phyloP scores from a whole-genome alignment of 139 green algal species.

The Chlamydomonas urium region DNA sequence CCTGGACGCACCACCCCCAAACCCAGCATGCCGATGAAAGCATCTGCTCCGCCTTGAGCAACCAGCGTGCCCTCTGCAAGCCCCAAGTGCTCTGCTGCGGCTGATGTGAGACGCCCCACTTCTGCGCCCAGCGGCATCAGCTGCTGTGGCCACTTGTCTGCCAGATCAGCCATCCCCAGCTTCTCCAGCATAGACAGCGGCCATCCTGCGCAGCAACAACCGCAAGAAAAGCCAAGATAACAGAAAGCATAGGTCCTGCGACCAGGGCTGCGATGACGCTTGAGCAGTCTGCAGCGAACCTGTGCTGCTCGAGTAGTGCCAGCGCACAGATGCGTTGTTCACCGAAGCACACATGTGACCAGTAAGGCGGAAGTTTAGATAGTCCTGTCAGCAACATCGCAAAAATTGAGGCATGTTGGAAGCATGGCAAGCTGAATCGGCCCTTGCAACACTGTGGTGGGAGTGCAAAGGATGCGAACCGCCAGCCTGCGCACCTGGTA shows the following conservation, averaged over 20 bases:
- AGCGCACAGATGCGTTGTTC: slow-evolving; percentile 70
- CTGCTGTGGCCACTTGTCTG: slow-evolving; percentile 62
- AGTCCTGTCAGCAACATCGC: too few relatives aligned
- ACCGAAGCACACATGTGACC: slow-evolving; percentile 53
- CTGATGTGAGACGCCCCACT: slow-evolving; percentile 60
- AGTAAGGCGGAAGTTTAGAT: slow-evolving; percentile 70
- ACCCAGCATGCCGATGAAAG: slow-evolving; percentile 79
- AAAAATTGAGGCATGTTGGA: too few relatives aligned
- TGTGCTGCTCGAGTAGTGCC: slow-evolving; percentile 63
- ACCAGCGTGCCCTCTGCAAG: slow-evolving; percentile 60
- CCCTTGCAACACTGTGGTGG: too few relatives aligned
- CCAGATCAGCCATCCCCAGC: slow-evolving; percentile 48
- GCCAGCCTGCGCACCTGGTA: slow-evolving; percentile 62
- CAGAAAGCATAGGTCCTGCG: background rate
- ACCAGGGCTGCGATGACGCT: too few relatives aligned
- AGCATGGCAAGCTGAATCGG: too few relatives aligned
- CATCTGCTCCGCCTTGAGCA: slow-evolving; percentile 65
- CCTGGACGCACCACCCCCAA: slow-evolving; percentile 63
- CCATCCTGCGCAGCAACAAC: slow-evolving; percentile 6
- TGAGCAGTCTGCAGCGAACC: too few relatives aligned
- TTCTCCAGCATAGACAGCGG: slow-evolving; percentile 33
- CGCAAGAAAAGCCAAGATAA: too few relatives aligned
- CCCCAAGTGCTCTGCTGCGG: slow-evolving; percentile 57
- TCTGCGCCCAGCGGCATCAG: slow-evolving; percentile 51
- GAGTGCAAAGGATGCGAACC: too few relatives aligned